These are phyloP conservation scores for Rhizopogon salebrosus DNA, from an alignment of 768 basidiomycete species.

Conservation along the genomic window DNA sequence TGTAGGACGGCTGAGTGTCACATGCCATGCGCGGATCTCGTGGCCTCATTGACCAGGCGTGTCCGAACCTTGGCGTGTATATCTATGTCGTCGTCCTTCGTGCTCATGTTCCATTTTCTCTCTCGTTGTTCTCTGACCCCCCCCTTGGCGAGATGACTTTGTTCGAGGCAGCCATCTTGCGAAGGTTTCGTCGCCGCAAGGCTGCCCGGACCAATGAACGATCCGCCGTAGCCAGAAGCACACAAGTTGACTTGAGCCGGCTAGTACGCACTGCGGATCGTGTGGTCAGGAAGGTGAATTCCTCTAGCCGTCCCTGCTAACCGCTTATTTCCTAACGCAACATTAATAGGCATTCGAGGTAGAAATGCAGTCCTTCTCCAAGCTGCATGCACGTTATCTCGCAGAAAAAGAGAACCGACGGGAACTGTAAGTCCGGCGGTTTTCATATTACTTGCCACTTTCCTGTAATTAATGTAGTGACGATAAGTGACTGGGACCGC, in stretches of 20 bases:
- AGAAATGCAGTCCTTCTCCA: constrained; percentile 96
- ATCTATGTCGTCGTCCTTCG: constrained; percentile 5
- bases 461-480: constrained; percentile 5
- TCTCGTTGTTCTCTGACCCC: constrained; percentile 6
- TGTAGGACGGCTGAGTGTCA: not conserved
- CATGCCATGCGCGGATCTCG: not conserved
- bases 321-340: constrained; percentile 35
- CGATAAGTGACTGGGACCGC: constrained; percentile 74
- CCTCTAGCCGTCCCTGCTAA: constrained; percentile 7
- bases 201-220: constrained; percentile 40
- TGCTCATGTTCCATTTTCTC: constrained; percentile 5
- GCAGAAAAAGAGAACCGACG: constrained; percentile 80
- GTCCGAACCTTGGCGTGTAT: constrained; percentile 13
- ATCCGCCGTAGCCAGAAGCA: constrained; percentile 37
- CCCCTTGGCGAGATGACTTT: constrained; percentile 13
- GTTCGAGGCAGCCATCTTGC: constrained; percentile 28
- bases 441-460: constrained; percentile 5
- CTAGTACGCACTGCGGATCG: constrained; percentile 60
- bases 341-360: constrained; percentile 66
- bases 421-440: constrained; percentile 62
- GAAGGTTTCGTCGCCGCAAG: constrained; percentile 39
- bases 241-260: constrained; percentile 63
- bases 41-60: constrained; percentile 18
- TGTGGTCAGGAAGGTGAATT: constrained; percentile 48
- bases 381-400: constrained; percentile 93